phyloP scores from a whole-genome alignment of 768 basidiomycete species.

The Tylopilus plumbeoviolaceoides region DNA sequence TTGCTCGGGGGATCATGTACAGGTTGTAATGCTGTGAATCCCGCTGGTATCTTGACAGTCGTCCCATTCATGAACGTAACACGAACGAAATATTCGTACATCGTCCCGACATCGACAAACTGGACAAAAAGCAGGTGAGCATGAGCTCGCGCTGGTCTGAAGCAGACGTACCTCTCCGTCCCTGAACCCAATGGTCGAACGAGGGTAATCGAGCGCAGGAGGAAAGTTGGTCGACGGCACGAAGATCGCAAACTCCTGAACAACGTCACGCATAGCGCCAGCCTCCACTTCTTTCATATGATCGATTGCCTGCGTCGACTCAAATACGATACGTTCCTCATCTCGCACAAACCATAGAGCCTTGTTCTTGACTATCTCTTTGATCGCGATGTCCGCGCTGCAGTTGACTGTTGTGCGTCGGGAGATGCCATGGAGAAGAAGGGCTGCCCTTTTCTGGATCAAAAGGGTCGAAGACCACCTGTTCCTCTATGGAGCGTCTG shows the following conservation, averaged over 20 bases:
- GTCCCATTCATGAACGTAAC: background rate
- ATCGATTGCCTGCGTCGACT: constrained; percentile 2
- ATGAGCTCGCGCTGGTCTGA: background rate
- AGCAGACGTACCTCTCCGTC: background rate
- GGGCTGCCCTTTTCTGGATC: background rate
- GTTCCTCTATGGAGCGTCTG: constrained; percentile 1
- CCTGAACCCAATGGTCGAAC: background rate
- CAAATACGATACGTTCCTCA: constrained; percentile 15
- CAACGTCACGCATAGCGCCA: background rate
- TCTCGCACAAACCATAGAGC: constrained; percentile 8
- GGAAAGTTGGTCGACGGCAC: constrained; percentile 17
- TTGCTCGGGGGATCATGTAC: too few relatives aligned
- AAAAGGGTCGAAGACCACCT: background rate
- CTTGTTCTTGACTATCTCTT: constrained; percentile 1
- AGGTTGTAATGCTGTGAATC: too few relatives aligned
- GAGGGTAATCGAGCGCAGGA: constrained; percentile 4
- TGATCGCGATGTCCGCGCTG: background rate
- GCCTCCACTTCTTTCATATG: background rate
- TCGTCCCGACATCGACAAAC: background rate
- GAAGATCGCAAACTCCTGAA: constrained; percentile 8
- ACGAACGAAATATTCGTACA: background rate
- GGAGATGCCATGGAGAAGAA: background rate
- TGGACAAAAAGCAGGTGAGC: background rate
- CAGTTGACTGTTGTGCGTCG: background rate
- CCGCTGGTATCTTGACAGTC: background rate